Base-by-base conservation (phyloP, 2,329 filamentous ascomycete genomes). In the Phaeosphaeria sp. region DNA sequence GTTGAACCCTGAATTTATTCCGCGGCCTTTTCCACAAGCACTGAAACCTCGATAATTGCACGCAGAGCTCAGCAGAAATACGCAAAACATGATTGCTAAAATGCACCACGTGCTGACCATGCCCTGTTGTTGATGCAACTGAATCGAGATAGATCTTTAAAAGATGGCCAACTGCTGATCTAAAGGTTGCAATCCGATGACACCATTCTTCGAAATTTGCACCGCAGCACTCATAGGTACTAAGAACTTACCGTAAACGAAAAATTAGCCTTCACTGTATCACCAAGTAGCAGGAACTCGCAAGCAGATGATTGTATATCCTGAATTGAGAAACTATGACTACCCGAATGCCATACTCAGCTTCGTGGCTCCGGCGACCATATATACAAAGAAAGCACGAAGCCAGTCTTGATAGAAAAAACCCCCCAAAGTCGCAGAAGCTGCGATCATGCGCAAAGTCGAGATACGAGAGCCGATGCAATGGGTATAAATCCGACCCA, bases 401-500 rank as follows among this genome's bases (percentile, higher is more conserved):
- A 61, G 51, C 59, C 61, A 66, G 49, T 61, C 50, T 65, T 56
- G 30, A 24, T 22, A 49, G 36, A 59, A 61, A 30, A 22, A 22
- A 5, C 18, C 53, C 40, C 52, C 49, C 25, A 27, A 27, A 53
- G 57, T 50, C 49, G 55, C 49, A 52, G 33, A 36, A 53, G n/a
- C 36, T 48, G 54, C 54, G 51, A 64, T 49, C 51, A 43, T 55
- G 52, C 58, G 63, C 57, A 56, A 63, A 61, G 53, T 49, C 57
- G 49, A 20, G 52, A 30, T 36, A 48, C 55, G 49, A 56, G 49
- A 56, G 61, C 46, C 68, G 56, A 71, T 67, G 63, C 57, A 64
- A 67, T 66, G 73, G 74, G 73, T 76, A 75, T 76, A 75, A 69
- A 75, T 71, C 63, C 63, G 62, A 55, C 66, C 63, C 63, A 64